These are phyloP conservation scores for Dunaliella primolecta DNA, from an alignment of 139 green algal genomes.

Conservation along the genomic window DNA sequence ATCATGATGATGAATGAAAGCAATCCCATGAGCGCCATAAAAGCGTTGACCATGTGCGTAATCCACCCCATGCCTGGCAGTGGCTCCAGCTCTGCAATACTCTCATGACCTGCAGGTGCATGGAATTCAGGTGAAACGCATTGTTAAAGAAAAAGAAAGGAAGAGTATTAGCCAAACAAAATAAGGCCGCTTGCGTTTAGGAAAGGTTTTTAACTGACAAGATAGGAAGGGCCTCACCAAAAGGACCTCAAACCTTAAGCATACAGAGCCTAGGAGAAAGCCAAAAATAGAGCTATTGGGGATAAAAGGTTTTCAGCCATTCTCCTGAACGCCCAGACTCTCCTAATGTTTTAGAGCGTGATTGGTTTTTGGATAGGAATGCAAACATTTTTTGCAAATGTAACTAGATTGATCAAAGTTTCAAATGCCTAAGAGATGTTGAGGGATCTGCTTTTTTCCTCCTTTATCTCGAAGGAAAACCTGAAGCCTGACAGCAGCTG, in stretches of 20 bases:
- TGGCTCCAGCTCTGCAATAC: neutral
- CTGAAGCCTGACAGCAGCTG: neutral
- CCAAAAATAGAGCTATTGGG: neutral
- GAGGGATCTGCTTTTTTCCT: neutral
- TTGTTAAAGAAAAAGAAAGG: neutral
- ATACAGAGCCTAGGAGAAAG: too few relatives aligned
- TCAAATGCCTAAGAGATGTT: neutral
- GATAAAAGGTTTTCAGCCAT: too few relatives aligned
- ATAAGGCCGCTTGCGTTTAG: too few relatives aligned
- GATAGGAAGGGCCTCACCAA: neutral
- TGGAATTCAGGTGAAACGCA: neutral
- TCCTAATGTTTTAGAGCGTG: too few relatives aligned
- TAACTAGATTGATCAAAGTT: neutral
- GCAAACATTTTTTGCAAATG: too few relatives aligned
- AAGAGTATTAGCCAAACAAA: neutral
- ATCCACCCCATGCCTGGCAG: neutral
- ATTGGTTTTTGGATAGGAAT: too few relatives aligned
- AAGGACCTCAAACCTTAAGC: too few relatives aligned
- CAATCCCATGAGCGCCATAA: neutral
- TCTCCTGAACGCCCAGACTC: too few relatives aligned
- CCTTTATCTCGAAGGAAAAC: neutral
- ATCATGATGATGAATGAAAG: neutral
- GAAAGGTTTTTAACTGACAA: neutral
- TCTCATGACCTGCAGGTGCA: neutral
- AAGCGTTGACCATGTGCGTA: neutral